Base-by-base conservation (phyloP, 176 grass and related monocot genomes). In the Poa annua region DNA sequence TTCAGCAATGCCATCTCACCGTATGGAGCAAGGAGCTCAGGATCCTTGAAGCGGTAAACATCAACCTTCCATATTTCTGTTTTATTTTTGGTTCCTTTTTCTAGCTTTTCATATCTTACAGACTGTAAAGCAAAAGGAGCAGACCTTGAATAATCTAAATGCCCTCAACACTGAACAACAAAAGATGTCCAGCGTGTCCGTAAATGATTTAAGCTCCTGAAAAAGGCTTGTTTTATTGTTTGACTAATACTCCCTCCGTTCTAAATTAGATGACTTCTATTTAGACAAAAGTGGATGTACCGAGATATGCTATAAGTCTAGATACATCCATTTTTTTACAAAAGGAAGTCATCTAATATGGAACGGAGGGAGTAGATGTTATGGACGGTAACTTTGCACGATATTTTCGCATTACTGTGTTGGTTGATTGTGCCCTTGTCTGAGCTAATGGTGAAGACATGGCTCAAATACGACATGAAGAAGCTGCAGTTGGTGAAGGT, bases 401-500 rank as follows among this genome's bases (percentile, higher is more conserved):
- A 52, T 56, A 20, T 64, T 7, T 71, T 34, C 1, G 76, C 42
- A 44, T 11, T 44, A 44, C 9, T 44, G 36, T 22, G 41, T 36
- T 35, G 26, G 24, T 63, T 51, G 35, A 38, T 76, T 33, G 11
- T 88, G 36, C 66, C 67, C 33, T 76, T 93, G 94, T 89, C 86
- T 76, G 89, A 94, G 51, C 78, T 81, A 79, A 94, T 97, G 94
- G 91, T 82, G 52, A 97, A 94, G 83, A 97, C 95, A 63, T 97
- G 92, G 92, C 89, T 97, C 19, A 88, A 89, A 76, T 94, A 68
- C 41, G 90, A 94, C 66, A 82, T 81, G 57, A 92, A 91, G 83
- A 87, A 86, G 69, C 70, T 59, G 84, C 86, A 97, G 73, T 44
- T 44, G 9, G 42, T 6, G 42, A 44, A 44, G 42, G 42, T 44